Evolutionary conservation across 805 yeast species (phyloP).

Genomic region (Wickerhamomyces alni): DNA sequence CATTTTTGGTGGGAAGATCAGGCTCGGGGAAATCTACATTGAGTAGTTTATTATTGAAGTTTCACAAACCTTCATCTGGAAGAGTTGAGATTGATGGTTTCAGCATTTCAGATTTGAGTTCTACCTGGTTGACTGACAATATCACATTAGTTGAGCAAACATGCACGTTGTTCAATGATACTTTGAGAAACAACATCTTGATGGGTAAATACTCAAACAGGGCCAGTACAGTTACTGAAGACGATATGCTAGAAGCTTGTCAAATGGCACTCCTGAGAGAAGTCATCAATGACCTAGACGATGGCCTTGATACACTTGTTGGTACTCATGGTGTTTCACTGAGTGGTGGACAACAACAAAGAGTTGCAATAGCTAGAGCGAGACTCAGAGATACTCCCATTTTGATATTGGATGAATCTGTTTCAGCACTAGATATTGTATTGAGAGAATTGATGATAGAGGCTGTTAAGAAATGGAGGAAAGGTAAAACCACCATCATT

Average conservation of each 20-base stretch:
- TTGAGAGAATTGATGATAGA: conserved; percentile 41
- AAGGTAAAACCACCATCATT: conserved; percentile 67
- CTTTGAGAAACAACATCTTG: conserved; percentile 57
- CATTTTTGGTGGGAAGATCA: conserved; percentile 77
- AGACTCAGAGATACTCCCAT: conserved; percentile 65
- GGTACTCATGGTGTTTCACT: conserved; percentile 42
- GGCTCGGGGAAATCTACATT: conserved; percentile 94
- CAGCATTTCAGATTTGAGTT: conserved; percentile 36
- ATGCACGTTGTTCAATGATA: conserved; percentile 57
- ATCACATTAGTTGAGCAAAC: conserved; percentile 72
- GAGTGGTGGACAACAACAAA: conserved; percentile 91
- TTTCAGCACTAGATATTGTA: conserved; percentile 68
- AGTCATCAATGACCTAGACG: conserved; percentile 41
- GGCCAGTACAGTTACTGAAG: conserved; percentile 18
- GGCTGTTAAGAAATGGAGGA: conserved; percentile 54
- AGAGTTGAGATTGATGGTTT: conserved; percentile 50
- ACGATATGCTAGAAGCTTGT: conserved; percentile 37
- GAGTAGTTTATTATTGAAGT: conserved; percentile 51
- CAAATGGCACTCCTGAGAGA: conserved; percentile 46
- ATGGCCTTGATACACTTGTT: conserved; percentile 50
- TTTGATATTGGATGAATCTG: conserved; percentile 77
- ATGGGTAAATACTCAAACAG: conserved; percentile 35
- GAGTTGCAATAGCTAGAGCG: conserved; percentile 83
- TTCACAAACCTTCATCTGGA: conserved; percentile 53
- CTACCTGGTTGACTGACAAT: conserved; percentile 50